phyloP scores from a whole-genome alignment of 2,329 filamentous ascomycete genomes.

The Calonectria pauciramosa region DNA sequence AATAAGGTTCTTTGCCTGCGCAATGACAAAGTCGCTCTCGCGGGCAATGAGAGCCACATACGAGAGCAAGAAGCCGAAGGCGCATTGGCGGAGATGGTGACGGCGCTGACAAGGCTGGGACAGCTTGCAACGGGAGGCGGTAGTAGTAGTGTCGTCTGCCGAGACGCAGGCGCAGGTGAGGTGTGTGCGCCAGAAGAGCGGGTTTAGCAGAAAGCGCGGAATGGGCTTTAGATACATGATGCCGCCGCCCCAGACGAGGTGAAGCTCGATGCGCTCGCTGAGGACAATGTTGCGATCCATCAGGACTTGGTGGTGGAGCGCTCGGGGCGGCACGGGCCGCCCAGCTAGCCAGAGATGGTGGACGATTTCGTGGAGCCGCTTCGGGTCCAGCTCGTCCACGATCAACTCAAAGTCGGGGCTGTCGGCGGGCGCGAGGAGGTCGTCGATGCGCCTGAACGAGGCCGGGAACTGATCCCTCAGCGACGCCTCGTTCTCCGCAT shows the following conservation, averaged over 20 bases:
- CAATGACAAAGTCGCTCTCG: conserved; percentile 22
- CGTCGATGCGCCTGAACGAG: conserved; percentile 10
- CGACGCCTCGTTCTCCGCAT: background rate
- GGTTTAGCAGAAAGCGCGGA: conserved; percentile 55
- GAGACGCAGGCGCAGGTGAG: conserved; percentile 36
- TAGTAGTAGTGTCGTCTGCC: background rate
- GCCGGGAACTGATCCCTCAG: conserved; percentile 19
- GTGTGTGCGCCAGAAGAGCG: conserved; percentile 52
- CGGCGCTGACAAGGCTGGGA: background rate
- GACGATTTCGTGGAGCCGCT: conserved; percentile 20
- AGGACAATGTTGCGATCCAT: conserved; percentile 51
- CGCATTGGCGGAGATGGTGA: conserved; percentile 18
- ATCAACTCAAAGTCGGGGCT: conserved; percentile 9
- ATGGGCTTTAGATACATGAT: conserved; percentile 56
- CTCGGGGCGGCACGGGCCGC: conserved; percentile 51
- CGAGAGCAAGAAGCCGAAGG: conserved; percentile 18
- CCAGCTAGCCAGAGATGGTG: conserved; percentile 40
- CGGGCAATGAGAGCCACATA: conserved; percentile 15
- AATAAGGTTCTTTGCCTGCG: background rate
- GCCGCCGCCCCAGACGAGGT: conserved; percentile 55
- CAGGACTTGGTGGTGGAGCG: conserved; percentile 54
- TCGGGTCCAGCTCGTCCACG: conserved; percentile 17
- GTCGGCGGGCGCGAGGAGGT: conserved; percentile 9
- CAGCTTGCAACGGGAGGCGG: background rate
- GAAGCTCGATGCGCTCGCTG: conserved; percentile 55